Percentiles rank a stretch among this genome's conserved stretches.
phyloP scores from a whole-genome alignment of 371 early-diverging fungal species.

The Capillidium rhysosporum region DNA sequence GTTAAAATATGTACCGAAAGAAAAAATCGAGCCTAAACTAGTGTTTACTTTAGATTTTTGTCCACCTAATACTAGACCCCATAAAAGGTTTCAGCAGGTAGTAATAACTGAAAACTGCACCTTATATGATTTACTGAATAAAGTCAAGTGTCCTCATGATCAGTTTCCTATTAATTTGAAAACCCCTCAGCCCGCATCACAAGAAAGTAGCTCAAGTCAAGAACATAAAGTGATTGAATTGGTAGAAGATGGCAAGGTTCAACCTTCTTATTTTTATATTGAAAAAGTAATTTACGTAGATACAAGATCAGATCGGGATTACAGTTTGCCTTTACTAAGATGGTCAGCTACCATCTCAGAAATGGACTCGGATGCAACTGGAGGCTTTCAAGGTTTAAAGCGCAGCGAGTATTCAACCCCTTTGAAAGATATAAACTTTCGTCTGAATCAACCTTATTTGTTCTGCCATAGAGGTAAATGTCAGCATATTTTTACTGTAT shows the following conservation, averaged over 20 bases:
- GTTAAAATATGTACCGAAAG: too few relatives aligned
- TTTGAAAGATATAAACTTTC: slow-evolving; percentile 30
- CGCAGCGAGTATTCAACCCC: slow-evolving; percentile 22
- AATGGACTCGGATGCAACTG: slow-evolving; percentile 2
- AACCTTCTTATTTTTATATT: slow-evolving; percentile 19
- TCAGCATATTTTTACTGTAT: slow-evolving; percentile 44
- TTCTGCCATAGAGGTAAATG: slow-evolving; percentile 54
- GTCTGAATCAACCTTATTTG: slow-evolving; percentile 34
- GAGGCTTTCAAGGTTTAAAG: slow-evolving; percentile 9
- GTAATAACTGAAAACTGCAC: too few relatives aligned
- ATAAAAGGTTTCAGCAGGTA: too few relatives aligned
- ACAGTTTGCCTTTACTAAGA: slow-evolving; percentile 11
- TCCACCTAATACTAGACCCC: too few relatives aligned
- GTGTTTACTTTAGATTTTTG: too few relatives aligned
- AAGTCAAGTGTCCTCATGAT: too few relatives aligned
- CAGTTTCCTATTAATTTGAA: too few relatives aligned
- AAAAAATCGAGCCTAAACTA: too few relatives aligned
- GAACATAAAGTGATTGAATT: too few relatives aligned
- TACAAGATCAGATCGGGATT: slow-evolving; percentile 14
- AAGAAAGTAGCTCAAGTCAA: too few relatives aligned
- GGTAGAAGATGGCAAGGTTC: slow-evolving; percentile 6
- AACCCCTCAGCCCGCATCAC: too few relatives aligned
- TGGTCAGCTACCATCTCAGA: not conserved
- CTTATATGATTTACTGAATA: too few relatives aligned
- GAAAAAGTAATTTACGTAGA: slow-evolving; percentile 25